phyloP scores from a whole-genome alignment of 495 filamentous ascomycete species.

The Schizothecium vesticola region DNA sequence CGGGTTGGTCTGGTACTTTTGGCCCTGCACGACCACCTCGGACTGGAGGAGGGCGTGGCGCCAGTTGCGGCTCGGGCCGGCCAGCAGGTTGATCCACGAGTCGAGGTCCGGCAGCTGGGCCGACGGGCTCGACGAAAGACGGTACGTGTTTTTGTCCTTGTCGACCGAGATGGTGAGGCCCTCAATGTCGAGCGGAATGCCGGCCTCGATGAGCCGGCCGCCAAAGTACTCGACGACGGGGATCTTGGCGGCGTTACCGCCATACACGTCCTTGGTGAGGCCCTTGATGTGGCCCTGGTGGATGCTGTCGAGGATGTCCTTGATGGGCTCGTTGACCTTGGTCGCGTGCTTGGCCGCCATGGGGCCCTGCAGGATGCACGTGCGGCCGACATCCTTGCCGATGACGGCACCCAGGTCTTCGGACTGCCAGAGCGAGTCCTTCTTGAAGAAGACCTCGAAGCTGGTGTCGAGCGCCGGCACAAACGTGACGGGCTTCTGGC shows the following conservation, averaged over 20 bases:
- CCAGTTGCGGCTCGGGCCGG: constrained; percentile 83
- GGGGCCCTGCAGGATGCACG: constrained; percentile 92
- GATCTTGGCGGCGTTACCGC: constrained; percentile 62
- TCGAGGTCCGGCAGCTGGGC: constrained; percentile 69
- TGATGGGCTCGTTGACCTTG: constrained; percentile 82
- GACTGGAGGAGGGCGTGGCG: constrained; percentile 95
- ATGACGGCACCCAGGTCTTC: constrained; percentile 95
- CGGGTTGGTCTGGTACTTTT: constrained; percentile 95
- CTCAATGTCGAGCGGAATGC: constrained; percentile 62
- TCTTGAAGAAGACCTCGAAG: constrained; percentile 99
- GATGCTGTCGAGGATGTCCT: constrained; percentile 86
- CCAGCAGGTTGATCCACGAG: constrained; percentile 81
- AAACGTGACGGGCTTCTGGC: constrained; percentile 95
- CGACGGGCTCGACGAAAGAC: constrained; percentile 64
- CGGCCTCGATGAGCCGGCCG: constrained; percentile 64
- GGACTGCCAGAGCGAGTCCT: constrained; percentile 99
- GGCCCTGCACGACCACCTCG: constrained; percentile 88
- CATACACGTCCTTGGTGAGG: constrained; percentile 76
- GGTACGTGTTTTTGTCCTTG: constrained; percentile 68
- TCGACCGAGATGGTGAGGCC: constrained; percentile 75
- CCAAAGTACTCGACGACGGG: constrained; percentile 94
- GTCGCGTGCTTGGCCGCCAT: constrained; percentile 89
- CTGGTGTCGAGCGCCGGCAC: constrained; percentile 89
- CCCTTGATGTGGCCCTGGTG: constrained; percentile 79
- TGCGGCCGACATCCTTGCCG: constrained; percentile 87